Conservation (phyloP, 805 yeast species). For the Sugiyamaella boreocaroliniensis region DNA sequence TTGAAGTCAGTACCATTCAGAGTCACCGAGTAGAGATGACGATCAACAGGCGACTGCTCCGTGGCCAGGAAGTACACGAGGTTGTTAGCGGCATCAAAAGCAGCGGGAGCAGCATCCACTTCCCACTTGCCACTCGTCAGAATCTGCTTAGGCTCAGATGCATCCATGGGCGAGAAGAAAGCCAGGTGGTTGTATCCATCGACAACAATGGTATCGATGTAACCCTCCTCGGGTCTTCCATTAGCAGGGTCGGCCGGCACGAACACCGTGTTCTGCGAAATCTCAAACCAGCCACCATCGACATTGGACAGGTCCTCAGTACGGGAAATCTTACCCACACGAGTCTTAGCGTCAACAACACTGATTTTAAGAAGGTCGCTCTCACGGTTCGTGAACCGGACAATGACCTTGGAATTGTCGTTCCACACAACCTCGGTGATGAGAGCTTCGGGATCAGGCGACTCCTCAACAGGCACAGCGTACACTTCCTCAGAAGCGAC, state of each 20-base stretch:
- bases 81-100: conserved; percentile 42
- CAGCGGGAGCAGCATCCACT: conserved; percentile 66
- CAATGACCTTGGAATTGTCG: conserved; percentile 45
- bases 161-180: conserved; percentile 65
- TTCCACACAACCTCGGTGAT: conserved; percentile 71
- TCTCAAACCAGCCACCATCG: conserved; percentile 71
- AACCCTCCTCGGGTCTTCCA: conserved; percentile 53
- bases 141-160: conserved; percentile 43
- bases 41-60: conserved; percentile 67
- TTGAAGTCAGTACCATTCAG: conserved; percentile 41
- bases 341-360: conserved; percentile 40
- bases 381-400: conserved; percentile 57
- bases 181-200: conserved; percentile 69
- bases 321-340: conserved; percentile 39
- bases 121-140: conserved; percentile 85
- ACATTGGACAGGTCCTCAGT: conserved; percentile 37
- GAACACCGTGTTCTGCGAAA: conserved; percentile 54
- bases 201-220: conserved; percentile 58
- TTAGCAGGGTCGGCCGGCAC: conserved; percentile 44
- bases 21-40: conserved; percentile 71
- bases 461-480: conserved; percentile 29
- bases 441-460: conserved; percentile 41
- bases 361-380: conserved; percentile 58
- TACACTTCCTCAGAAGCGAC: conserved; percentile 24
- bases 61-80: conserved; percentile 64